Conservation (phyloP, 2,329 filamentous ascomycete species). For the Diaporthe amygdali region DNA sequence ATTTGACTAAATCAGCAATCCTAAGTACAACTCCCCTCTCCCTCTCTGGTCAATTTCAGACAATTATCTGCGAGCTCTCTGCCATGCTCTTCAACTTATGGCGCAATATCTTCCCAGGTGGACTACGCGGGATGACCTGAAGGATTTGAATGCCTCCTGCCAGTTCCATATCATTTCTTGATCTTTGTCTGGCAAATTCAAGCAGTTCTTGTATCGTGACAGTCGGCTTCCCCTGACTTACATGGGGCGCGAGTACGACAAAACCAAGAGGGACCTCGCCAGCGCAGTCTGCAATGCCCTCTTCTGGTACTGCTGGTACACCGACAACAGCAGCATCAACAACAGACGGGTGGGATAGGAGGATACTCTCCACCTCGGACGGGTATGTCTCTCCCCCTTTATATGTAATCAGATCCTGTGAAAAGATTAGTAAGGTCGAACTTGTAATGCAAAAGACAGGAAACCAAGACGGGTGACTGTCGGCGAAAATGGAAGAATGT, state of each 20-base stretch:
- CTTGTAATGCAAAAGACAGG: rapidly evolving
- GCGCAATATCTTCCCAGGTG: background rate
- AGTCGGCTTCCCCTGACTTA: background rate
- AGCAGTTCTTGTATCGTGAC: background rate
- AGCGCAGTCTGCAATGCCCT: too few species aligned
- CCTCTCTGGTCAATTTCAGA: too few species aligned
- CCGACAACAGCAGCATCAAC: background rate
- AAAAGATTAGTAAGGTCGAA: background rate
- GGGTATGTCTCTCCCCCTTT: background rate
- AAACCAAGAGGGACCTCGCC: background rate
- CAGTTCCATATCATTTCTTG: background rate
- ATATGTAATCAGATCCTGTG: background rate
- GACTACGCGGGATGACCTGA: background rate
- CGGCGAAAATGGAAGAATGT: rapidly evolving
- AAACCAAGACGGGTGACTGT: too few species aligned
- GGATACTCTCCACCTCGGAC: background rate
- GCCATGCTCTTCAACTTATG: background rate
- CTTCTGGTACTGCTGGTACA: background rate
- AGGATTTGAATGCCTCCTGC: background rate
- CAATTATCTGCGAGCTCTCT: too few species aligned
- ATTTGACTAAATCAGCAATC: too few species aligned
- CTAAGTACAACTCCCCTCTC: too few species aligned
- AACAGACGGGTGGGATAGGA: background rate
- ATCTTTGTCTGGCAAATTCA: background rate
- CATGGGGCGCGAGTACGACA: background rate